A percentile compares a stretch with the other conserved stretches of the same genome.
Conservation (phyloP, 371 early-diverging fungal genomes). For the Mortierella sp. region DNA sequence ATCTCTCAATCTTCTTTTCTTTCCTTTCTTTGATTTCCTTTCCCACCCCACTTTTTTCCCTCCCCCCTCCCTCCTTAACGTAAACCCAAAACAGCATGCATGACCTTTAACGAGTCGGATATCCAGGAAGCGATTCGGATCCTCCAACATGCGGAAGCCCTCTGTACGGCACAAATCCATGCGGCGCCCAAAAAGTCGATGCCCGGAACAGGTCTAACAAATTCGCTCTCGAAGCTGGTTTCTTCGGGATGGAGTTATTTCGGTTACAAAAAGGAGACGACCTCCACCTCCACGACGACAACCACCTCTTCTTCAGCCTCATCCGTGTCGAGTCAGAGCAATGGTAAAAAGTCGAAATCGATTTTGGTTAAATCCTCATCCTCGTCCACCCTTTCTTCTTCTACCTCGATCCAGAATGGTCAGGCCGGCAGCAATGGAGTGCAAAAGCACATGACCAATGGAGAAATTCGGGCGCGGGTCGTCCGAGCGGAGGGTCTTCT, state of each 20-base stretch:
- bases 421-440: neutral
- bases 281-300: constrained; percentile 5
- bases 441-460: constrained; percentile 59
- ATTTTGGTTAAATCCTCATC: neutral
- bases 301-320: neutral
- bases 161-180: constrained; percentile 64
- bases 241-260: constrained; percentile 50
- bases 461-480: constrained; percentile 69
- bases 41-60: neutral
- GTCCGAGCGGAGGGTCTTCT: constrained; percentile 68
- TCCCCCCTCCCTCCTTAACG: neutral
- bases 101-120: constrained; percentile 63
- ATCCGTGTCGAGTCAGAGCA: constrained; percentile 21
- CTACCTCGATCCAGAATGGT: constrained; percentile 27
- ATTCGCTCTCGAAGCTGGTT: constrained; percentile 46
- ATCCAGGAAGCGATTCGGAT: constrained; percentile 58
- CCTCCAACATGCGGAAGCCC: constrained; percentile 58
- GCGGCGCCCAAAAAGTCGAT: constrained; percentile 61
- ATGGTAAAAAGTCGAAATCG: no score
- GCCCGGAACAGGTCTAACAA: constrained; percentile 8
- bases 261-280: constrained; percentile 29
- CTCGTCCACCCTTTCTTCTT: neutral
- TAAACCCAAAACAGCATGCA: constrained; percentile 37
- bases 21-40: neutral
- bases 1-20: neutral